Evolutionary conservation across 495 filamentous ascomycete species (phyloP).

Genomic region (Penicillium turbatum): DNA sequence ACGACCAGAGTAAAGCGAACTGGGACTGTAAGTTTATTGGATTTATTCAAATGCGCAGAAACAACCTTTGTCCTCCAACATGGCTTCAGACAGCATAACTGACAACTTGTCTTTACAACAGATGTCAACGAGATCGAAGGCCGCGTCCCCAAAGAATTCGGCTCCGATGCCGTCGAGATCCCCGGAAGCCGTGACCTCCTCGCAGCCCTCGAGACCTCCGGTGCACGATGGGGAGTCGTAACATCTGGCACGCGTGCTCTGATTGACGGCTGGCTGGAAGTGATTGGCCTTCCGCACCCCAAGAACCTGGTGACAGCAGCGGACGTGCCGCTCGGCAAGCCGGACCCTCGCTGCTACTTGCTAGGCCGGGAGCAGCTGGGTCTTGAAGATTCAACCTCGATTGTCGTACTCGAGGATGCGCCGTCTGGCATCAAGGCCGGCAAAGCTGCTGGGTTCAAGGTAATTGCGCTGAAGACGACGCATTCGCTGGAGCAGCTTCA

Average conservation of each 20-base stretch:
- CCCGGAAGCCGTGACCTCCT: conserved; percentile 62
- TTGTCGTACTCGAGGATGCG: conserved; percentile 87
- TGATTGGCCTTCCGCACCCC: conserved; percentile 70
- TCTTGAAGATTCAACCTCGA: conserved; percentile 46
- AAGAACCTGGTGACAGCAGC: conserved; percentile 76
- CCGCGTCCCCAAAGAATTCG: conserved; percentile 69
- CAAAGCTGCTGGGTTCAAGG: conserved; percentile 84
- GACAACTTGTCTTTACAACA: conserved; percentile 29
- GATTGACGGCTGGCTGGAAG: conserved; percentile 79
- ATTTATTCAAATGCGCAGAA: not conserved
- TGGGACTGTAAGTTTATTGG: conserved; percentile 71
- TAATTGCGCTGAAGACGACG: conserved; percentile 82
- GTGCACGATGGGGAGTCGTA: conserved; percentile 83
- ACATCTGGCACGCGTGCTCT: conserved; percentile 83
- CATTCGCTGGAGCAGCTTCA: conserved; percentile 68
- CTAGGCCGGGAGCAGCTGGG: conserved; percentile 64
- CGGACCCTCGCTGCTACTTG: conserved; percentile 74
- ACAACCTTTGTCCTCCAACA: not conserved
- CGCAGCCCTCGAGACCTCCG: conserved; percentile 49
- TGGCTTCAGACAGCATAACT: not conserved
- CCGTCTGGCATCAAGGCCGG: conserved; percentile 88
- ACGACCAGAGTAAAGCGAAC: conserved; percentile 76
- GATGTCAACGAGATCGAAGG: conserved; percentile 78
- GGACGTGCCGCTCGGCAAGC: conserved; percentile 82
- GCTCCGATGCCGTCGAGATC: conserved; percentile 75